phyloP scores from a whole-genome alignment of 306 rosid genomes.

The Lupinus albus region DNA sequence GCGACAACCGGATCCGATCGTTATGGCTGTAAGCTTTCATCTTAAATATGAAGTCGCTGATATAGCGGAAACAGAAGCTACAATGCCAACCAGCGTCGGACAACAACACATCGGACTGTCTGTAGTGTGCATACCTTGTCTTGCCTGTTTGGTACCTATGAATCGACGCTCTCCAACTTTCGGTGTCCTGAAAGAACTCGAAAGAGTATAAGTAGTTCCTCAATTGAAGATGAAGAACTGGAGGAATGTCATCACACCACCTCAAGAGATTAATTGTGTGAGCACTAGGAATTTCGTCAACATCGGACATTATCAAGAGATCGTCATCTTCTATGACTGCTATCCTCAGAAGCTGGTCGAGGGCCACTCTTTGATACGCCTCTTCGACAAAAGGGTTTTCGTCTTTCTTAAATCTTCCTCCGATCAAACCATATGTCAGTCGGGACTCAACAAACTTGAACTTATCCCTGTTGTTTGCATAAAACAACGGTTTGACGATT shows the following conservation, averaged over 20 bases:
- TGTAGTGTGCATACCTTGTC: slow-evolving; percentile 77
- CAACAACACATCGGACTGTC: slow-evolving; percentile 62
- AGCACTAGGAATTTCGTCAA: slow-evolving; percentile 91
- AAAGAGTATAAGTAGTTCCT: slow-evolving; percentile 82
- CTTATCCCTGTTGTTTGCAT: slow-evolving; percentile 54
- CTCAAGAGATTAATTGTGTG: slow-evolving; percentile 90
- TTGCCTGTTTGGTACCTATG: slow-evolving; percentile 66
- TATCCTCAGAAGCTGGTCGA: slow-evolving; percentile 71
- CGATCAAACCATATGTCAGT: slow-evolving; percentile 64
- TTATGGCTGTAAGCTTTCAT: slow-evolving; percentile 90
- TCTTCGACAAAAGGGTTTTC: slow-evolving; percentile 90
- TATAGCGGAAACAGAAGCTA: slow-evolving; percentile 83
- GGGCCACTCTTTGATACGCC: slow-evolving; percentile 81
- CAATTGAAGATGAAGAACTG: slow-evolving; percentile 72
- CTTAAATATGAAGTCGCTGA: slow-evolving; percentile 77
- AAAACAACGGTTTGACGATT: slow-evolving; percentile 62
- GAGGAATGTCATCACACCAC: slow-evolving; percentile 79
- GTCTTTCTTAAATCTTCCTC: slow-evolving; percentile 75
- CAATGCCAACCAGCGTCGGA: slow-evolving; percentile 94
- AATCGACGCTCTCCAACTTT: slow-evolving; percentile 89
- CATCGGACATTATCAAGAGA: slow-evolving; percentile 89
- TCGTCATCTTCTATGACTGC: slow-evolving; percentile 91
- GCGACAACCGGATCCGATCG: slow-evolving; percentile 78
- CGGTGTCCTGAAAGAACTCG: slow-evolving; percentile 67
- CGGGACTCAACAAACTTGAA: slow-evolving; percentile 72